Percentiles rank a stretch among this genome's conserved stretches.
Evolutionary conservation across 345 rosid genomes (phyloP).

Genomic region (Murraya koenigii): DNA sequence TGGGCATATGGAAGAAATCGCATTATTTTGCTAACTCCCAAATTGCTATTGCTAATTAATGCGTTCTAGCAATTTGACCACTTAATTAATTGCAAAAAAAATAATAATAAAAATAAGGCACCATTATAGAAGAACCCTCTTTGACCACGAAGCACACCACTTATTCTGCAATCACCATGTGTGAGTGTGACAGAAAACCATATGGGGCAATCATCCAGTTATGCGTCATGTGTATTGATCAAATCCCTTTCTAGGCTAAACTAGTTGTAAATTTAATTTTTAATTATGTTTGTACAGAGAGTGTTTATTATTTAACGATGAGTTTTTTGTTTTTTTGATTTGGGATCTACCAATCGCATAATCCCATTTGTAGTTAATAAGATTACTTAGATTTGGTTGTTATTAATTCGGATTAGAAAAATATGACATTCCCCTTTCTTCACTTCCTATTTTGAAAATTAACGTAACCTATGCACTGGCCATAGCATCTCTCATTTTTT

Average conservation of each 20-base stretch:
- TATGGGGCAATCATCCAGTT: not conserved
- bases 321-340: not conserved
- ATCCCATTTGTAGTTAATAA: not conserved
- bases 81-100: conserved; percentile 4
- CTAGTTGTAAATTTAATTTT: not conserved
- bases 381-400: conserved; percentile 27
- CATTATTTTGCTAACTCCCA: conserved; percentile 21
- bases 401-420: conserved; percentile 10
- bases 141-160: conserved; percentile 3
- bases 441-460: conserved; percentile 2
- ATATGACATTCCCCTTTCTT: conserved; percentile 3
- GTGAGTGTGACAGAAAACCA: conserved; percentile 6
- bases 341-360: conserved; percentile 7
- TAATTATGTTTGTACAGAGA: not conserved
- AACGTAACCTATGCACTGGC: conserved; percentile 23
- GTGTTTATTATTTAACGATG: not conserved
- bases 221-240: not conserved
- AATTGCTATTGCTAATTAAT: conserved; percentile 8
- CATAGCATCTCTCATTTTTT: conserved; percentile 19
- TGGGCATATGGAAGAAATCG: conserved; percentile 42
- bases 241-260: not conserved
- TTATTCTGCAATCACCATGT: conserved; percentile 8
- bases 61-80: conserved; percentile 2
- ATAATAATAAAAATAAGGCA: not conserved
- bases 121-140: not conserved